Evolutionary conservation across 164 flowering plant species (phyloP), one percentile per base, ranked within the genome.

Genomic region (Chloranthus sessilifolius): DNA sequence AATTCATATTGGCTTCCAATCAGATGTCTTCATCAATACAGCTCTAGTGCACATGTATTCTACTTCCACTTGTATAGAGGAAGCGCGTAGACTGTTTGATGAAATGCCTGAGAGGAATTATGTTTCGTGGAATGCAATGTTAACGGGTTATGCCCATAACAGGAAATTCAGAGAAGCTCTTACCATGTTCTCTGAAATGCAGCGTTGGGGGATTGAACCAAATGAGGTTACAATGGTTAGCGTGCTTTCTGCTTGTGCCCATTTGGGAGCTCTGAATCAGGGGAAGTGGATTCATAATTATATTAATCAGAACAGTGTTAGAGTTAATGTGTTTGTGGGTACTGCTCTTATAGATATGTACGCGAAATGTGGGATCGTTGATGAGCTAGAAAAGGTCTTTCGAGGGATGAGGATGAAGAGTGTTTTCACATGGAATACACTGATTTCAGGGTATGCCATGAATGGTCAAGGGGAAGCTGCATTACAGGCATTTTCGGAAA

Each of bases 281-380:
- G 50, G 59, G 15, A 55, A 43, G 23, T 55, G 59, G 59, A 43
- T 44, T 21, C 59, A 55, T 34, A 19, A 33, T 26, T 34, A 43
- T 26, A 33, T 45, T 6, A 22, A 44, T 41, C 41, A 43, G 7
- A 43, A 23, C 15, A 24, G 26, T 4, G 1, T 44, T 9, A 44
- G 15, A 10, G 17, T 45, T 1, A 34, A 55, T 55, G 59, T 43
- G 21, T 55, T 55, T 43, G 59, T 45, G 30, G 51, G 50, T 8
- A 55, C 59, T 44, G 50, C 74, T 0, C 74, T 78, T 34, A 61
- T 78, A 53, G 69, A 72, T 23, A 51, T 78, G 54, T 78, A 78
- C 54, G 52, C 75, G 8, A 72, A 63, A 50, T 78, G 75, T 47
- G 70, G 74, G 41, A n/a, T 21, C 40, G 26, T 55, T 17, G 19